Base-by-base conservation (phyloP, 768 basidiomycete genomes). In the Kondoa malvinella region DNA sequence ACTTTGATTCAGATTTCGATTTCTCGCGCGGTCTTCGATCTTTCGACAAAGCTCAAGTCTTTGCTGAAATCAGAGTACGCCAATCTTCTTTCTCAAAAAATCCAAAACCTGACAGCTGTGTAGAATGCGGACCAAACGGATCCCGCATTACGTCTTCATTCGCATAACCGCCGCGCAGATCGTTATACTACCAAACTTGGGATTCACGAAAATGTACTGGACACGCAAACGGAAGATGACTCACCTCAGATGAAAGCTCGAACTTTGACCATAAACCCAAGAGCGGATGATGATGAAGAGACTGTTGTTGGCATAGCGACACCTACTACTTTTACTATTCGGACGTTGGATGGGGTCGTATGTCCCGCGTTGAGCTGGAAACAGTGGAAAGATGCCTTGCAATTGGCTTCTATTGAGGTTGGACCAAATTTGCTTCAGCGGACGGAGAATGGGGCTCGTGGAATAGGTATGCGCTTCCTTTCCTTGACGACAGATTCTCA, bases 1-100 rank as follows among this genome's bases (percentile, higher is more conserved):
- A 60, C 17, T 69, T 74, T 29, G 65, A 60, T 31, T 68, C 71
- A 26, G 73, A 72, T 8, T 72, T 74, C 40, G 72, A 74, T 56
- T 72, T 74, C 33, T 4, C 26, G 0, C 63, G 65, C 1, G 69
- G 68, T 1, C 56, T 73, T 2, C 32, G 27, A 4, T 66, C 65
- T 14, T 74, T 74, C 64, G 66, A 74, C 71, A 74, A 74, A 65
- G 50, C 34, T 21, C 57, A 16, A 4, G n/a, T 34, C 16, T 21
- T 17, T 34, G 25, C 50, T n/a, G n/a, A 27, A 21, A 58, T 3
- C 29, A n/a, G 15, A 27, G 21, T 25, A 25, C 56, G 1, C n/a
- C n/a, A n/a, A n/a, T n/a, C n/a, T n/a, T n/a, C n/a, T n/a, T n/a
- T n/a, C n/a, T n/a, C n/a, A n/a, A n/a, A n/a, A n/a, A n/a, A n/a